Conservation (phyloP, 2,329 filamentous ascomycete genomes). For the Neonectria punicea region DNA sequence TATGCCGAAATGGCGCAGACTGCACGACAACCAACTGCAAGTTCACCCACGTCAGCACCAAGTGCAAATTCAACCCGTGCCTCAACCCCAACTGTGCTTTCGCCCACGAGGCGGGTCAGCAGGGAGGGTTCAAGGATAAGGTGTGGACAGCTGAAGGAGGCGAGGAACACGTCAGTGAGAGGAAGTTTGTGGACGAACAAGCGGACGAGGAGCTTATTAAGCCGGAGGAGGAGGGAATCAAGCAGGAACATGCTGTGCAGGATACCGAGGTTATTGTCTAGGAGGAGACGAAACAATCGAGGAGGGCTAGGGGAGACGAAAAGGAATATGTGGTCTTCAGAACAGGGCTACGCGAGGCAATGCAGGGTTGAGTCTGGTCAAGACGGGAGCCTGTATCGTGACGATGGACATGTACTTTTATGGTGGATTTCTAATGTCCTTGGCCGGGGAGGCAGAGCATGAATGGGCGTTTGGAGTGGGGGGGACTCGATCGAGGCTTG, state of each 20-base stretch:
- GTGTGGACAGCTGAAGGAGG: slow-evolving; percentile 79
- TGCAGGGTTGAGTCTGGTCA: slow-evolving; percentile 14
- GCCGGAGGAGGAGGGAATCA: slow-evolving; percentile 58
- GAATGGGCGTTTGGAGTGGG: slow-evolving; percentile 42
- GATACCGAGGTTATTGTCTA: slow-evolving; percentile 53
- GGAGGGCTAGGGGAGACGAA: slow-evolving; percentile 26
- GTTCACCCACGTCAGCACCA: slow-evolving; percentile 85
- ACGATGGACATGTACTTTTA: slow-evolving; percentile 45
- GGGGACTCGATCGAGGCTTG: slow-evolving; percentile 11
- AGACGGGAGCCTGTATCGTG: slow-evolving; percentile 25
- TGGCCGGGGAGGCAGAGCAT: slow-evolving; percentile 42
- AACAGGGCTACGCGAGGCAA: slow-evolving; percentile 7
- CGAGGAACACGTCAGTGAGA: slow-evolving; percentile 81
- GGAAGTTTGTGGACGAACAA: slow-evolving; percentile 83
- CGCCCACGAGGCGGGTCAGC: slow-evolving; percentile 91
- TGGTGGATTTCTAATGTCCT: slow-evolving; percentile 42
- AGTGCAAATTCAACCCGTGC: slow-evolving; percentile 93
- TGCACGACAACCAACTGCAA: slow-evolving; percentile 86
- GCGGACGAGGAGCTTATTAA: slow-evolving; percentile 78
- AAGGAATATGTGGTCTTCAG: slow-evolving; percentile 32
- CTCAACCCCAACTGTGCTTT: slow-evolving; percentile 88
- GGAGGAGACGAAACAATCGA: slow-evolving; percentile 23
- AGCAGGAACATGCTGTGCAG: slow-evolving; percentile 51
- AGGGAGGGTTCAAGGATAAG: slow-evolving; percentile 86
- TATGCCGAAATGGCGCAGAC: slow-evolving; percentile 91